phyloP scores from a whole-genome alignment of 2,329 filamentous ascomycete genomes.

The Fusarium subtropicale region DNA sequence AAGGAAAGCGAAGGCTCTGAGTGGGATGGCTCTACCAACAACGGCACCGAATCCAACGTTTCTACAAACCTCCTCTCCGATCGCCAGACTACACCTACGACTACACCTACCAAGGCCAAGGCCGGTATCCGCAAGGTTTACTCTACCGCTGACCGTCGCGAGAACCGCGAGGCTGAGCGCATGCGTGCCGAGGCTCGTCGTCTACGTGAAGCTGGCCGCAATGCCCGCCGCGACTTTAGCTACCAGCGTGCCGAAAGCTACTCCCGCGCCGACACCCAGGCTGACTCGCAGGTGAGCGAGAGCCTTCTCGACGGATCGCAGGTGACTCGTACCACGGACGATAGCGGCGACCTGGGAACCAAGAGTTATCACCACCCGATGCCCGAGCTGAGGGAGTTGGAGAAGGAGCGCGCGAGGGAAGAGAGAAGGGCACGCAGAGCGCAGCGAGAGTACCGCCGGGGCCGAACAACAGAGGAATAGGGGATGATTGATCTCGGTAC shows the following conservation, averaged over 20 bases:
- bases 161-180: constrained; percentile 64
- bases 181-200: constrained; percentile 67
- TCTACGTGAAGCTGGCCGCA: constrained; percentile 65
- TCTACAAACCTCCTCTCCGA: constrained; percentile 70
- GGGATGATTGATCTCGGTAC: not conserved
- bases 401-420: constrained; percentile 51
- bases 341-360: constrained; percentile 64
- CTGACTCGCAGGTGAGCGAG: constrained; percentile 46
- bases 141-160: constrained; percentile 67
- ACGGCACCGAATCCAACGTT: constrained; percentile 71
- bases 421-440: constrained; percentile 52
- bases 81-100: constrained; percentile 67
- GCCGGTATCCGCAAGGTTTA: constrained; percentile 71
- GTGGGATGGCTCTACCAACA: constrained; percentile 80
- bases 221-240: constrained; percentile 63
- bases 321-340: constrained; percentile 53
- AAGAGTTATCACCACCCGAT: constrained; percentile 69
- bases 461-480: constrained; percentile 46
- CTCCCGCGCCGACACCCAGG: constrained; percentile 39
- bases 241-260: constrained; percentile 57
- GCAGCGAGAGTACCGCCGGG: constrained; percentile 50
- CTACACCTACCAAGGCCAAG: constrained; percentile 56
- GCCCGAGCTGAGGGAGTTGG: constrained; percentile 60
- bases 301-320: constrained; percentile 51
- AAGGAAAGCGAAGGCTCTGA: constrained; percentile 80